Base-by-base conservation (phyloP, 2,329 filamentous ascomycete species). In the Emericellopsis cladophorae region DNA sequence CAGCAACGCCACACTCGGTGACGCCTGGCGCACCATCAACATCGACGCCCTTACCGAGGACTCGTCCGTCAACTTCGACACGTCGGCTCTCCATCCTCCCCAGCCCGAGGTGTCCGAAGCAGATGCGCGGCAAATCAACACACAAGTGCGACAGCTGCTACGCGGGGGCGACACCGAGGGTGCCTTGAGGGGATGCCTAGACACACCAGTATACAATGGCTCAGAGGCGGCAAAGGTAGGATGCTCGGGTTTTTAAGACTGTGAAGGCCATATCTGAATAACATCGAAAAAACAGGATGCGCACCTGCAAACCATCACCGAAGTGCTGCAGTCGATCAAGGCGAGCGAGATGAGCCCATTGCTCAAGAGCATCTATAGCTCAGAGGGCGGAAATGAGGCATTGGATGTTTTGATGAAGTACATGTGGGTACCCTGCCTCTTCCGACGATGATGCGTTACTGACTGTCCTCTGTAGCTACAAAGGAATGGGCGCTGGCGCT, bases 371-470 rank as follows among this genome's bases (percentile, higher is more conserved):
- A 83, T 96, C 54, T 88, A 92, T 65, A 69, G 68, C 44, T 79
- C 81, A 10, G 77, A 84, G 39, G 84, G 84, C 46, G 92, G 92
- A 23, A 78, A 77, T 46, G 92, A 96, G 64, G 74, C 84, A 45
- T 67, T 94, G 50, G 92, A 98, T 61, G 87, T 90, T 40, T 67
- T 98, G 60, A 95, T 95, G 85, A 98, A 98, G 69, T 98, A 95
- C 65, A 70, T 95, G 79, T 95, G 76, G 55, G 83, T 70, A 38
- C 26, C 8, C 5, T 29, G 26, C 7, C 26, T 29, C 26, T 12
- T 29, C 9, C 26, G 8, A 12, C 26, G 26, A 29, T 9, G 9
- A 29, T 12, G 31, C 31, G 16, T 3, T 36, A 18, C 33, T 22
- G 24, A 11, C 24, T 5, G 7, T 5, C 4, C 11, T 2, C 10